Conservation (phyloP, 2,329 filamentous ascomycete genomes). For the Fusarium proliferatum region DNA sequence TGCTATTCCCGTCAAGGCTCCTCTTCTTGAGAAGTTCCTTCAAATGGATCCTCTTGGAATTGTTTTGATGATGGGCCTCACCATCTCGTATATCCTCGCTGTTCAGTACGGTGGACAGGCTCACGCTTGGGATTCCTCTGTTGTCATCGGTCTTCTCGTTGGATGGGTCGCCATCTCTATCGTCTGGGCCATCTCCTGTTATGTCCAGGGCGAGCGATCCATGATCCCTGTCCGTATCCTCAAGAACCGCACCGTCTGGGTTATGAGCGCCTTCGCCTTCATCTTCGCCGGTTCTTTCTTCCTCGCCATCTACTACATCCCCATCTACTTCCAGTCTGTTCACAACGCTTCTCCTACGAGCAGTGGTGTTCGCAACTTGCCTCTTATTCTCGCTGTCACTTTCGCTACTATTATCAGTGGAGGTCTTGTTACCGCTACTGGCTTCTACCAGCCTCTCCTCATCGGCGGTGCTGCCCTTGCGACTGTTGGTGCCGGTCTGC, state of each 20-base stretch:
- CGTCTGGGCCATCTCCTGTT: constrained; percentile 53
- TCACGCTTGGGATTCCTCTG: constrained; percentile 55
- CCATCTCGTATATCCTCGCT: constrained; percentile 58
- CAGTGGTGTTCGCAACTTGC: constrained; percentile 58
- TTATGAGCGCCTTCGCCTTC: constrained; percentile 55
- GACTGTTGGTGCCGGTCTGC: constrained; percentile 56
- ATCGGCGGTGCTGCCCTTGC: constrained; percentile 57
- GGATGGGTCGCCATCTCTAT: constrained; percentile 51
- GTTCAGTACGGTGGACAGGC: constrained; percentile 60
- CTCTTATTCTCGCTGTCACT: constrained; percentile 58
- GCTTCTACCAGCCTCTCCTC: constrained; percentile 58
- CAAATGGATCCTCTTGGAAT: constrained; percentile 62
- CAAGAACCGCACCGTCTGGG: constrained; percentile 52
- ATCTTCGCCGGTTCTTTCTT: constrained; percentile 58
- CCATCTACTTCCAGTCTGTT: constrained; percentile 60
- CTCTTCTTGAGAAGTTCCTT: constrained; percentile 56
- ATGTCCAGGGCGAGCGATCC: constrained; percentile 57
- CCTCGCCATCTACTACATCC: constrained; percentile 59
- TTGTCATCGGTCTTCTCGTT: constrained; percentile 57
- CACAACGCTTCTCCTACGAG: constrained; percentile 53
- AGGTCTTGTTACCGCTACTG: constrained; percentile 52
- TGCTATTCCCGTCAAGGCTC: constrained; percentile 51
- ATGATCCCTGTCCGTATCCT: constrained; percentile 56
- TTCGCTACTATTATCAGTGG: constrained; percentile 55
- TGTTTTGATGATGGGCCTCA: constrained; percentile 57